Evolutionary conservation across 805 yeast species (phyloP).

Genomic region (Saturnispora diversa): DNA sequence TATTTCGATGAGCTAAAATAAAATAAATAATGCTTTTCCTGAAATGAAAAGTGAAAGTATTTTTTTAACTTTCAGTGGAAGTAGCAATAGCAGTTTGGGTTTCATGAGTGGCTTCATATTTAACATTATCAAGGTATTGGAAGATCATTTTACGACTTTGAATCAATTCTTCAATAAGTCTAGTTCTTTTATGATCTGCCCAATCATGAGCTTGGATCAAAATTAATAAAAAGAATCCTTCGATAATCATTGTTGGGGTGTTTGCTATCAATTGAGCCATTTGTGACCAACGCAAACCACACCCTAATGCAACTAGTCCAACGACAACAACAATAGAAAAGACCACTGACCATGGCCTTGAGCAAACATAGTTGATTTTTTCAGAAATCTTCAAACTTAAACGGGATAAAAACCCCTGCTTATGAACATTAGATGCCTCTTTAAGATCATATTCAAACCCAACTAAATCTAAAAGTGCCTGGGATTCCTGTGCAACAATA

Average conservation of each 20-base stretch:
- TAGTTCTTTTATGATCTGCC: conserved; percentile 17
- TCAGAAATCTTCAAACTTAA: conserved; percentile 14
- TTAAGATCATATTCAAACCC: conserved; percentile 17
- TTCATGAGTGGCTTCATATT: no score
- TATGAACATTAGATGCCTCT: background rate
- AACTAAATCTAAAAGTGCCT: conserved; percentile 23
- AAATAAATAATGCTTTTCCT: no score
- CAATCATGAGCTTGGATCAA: conserved; percentile 33
- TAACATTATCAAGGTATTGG: conserved; percentile 8
- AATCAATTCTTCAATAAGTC: conserved; percentile 11
- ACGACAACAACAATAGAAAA: conserved; percentile 25
- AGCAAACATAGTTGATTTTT: conserved; percentile 26
- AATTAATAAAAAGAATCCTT: conserved; percentile 34
- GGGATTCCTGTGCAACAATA: conserved; percentile 28
- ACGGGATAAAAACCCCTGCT: conserved; percentile 9
- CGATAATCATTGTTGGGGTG: conserved; percentile 39
- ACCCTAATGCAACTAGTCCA: conserved; percentile 28
- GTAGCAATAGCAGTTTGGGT: no score
- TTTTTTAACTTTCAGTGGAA: no score
- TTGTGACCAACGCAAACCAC: conserved; percentile 31
- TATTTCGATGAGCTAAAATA: no score
- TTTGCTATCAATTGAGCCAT: conserved; percentile 36
- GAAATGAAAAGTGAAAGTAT: no score
- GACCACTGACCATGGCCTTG: conserved; percentile 29
- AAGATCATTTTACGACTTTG: conserved; percentile 11